A percentile compares a stretch with the other conserved stretches of the same genome.
phyloP scores from a whole-genome alignment of 768 basidiomycete genomes.

The Rhodotorula babjevae region DNA sequence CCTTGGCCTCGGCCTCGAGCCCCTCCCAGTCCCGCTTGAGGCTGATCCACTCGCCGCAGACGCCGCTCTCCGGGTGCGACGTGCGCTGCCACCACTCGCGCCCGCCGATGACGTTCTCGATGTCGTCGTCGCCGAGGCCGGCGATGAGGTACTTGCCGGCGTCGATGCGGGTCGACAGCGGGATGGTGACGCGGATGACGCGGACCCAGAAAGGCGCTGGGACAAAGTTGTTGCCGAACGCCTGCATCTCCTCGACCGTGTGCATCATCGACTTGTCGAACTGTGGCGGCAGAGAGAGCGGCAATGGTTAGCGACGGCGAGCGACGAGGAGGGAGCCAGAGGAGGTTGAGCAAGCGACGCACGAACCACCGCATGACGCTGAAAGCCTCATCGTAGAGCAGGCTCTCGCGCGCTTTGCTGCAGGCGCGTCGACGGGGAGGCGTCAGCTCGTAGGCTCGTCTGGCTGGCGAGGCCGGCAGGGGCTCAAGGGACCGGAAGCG shows the following conservation, averaged over 20 bases:
- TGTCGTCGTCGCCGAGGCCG: conserved; percentile 31
- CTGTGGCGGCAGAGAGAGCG: background rate
- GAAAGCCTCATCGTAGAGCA: conserved; percentile 70
- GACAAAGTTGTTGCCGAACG: conserved; percentile 46
- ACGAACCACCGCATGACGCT: conserved; percentile 70
- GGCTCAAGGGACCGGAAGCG: background rate
- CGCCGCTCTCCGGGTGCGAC: conserved; percentile 65
- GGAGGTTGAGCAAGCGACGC: background rate
- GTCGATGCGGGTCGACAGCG: conserved; percentile 41
- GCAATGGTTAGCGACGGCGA: conserved; percentile 31
- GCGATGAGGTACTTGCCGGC: conserved; percentile 30
- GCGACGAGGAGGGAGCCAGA: conserved; percentile 37
- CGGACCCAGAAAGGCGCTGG: conserved; percentile 50
- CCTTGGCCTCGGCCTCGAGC: conserved; percentile 38
- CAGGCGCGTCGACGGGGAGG: background rate
- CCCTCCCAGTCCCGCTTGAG: conserved; percentile 46
- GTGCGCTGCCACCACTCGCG: conserved; percentile 86
- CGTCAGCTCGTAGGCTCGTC: background rate
- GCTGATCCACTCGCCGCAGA: conserved; percentile 51
- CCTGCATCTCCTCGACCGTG: conserved; percentile 66
- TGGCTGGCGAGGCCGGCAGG: background rate
- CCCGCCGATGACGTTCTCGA: conserved; percentile 71
- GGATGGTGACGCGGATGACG: conserved; percentile 48
- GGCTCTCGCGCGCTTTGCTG: conserved; percentile 57
- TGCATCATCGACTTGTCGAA: conserved; percentile 48